Evolutionary conservation across 768 basidiomycete species (phyloP).

Genomic region (Hypsizygus marmoreus): DNA sequence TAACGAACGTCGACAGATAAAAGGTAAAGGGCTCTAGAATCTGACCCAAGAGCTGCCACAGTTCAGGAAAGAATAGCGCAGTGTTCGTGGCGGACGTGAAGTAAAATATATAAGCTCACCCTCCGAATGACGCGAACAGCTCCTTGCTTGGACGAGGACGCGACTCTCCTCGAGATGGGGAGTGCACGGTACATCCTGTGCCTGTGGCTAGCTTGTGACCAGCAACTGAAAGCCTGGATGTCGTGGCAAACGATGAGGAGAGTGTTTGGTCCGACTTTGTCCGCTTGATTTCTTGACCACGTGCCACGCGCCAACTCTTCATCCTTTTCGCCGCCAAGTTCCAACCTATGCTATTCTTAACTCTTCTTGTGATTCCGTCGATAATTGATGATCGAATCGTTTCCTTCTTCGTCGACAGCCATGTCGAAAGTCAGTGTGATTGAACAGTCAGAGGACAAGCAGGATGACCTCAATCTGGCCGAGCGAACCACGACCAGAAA

Average conservation of each 20-base stretch:
- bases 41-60: too few species aligned
- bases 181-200: constrained; percentile 58
- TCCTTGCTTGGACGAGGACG: constrained; percentile 45
- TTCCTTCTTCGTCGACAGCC: too few species aligned
- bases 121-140: constrained; percentile 57
- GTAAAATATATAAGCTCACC: constrained; percentile 42
- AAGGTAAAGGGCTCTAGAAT: too few species aligned
- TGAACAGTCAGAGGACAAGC: too few species aligned
- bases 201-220: constrained; percentile 22
- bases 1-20: background rate
- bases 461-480: too few species aligned
- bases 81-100: constrained; percentile 9
- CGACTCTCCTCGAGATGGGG: constrained; percentile 54
- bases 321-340: background rate
- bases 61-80: too few species aligned
- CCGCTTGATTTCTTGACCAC: constrained; percentile 24
- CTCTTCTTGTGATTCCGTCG: too few species aligned
- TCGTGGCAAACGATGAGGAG: constrained; percentile 17
- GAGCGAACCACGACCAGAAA: constrained; percentile 43
- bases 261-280: constrained; percentile 39
- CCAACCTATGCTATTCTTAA: too few species aligned
- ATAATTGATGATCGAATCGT: too few species aligned
- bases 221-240: constrained; percentile 5
- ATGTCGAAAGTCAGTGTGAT: too few species aligned
- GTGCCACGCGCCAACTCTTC: constrained; percentile 7